These are phyloP conservation scores for Salix koriyanagi DNA, from an alignment of 345 rosid genomes.

Conservation along the genomic window DNA sequence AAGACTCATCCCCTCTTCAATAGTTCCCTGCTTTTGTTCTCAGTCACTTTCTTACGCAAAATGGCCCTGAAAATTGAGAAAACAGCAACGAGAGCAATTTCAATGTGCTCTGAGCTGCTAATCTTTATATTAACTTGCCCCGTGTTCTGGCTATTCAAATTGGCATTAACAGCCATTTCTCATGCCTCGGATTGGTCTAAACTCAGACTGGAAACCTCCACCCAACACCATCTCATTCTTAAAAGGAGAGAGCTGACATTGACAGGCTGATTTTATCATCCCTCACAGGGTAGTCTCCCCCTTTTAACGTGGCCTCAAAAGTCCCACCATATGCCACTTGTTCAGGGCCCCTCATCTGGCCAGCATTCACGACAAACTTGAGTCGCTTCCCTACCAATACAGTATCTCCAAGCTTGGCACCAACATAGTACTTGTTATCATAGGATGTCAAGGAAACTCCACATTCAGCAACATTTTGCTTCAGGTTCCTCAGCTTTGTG, in stretches of 20 bases:
- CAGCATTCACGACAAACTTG: conserved; percentile 62
- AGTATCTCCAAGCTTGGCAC: conserved; percentile 73
- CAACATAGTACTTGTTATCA: conserved; percentile 56
- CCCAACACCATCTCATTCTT: conserved; percentile 64
- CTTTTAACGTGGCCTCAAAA: conserved; percentile 66
- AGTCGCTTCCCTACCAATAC: conserved; percentile 65
- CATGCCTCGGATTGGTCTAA: conserved; percentile 50
- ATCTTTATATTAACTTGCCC: conserved; percentile 64
- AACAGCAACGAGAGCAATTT: conserved; percentile 57
- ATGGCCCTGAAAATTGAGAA: conserved; percentile 54
- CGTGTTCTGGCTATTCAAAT: conserved; percentile 68
- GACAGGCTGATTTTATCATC: conserved; percentile 50
- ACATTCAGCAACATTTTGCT: conserved; percentile 56
- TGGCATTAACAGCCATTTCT: conserved; percentile 49
- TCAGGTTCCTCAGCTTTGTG: conserved; percentile 53
- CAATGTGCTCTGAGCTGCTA: conserved; percentile 66
- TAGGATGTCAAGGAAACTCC: conserved; percentile 63
- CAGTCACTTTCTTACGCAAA: conserved; percentile 37
- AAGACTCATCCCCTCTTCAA: conserved; percentile 38
- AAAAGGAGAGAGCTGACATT: conserved; percentile 57
- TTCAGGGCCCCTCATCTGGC: conserved; percentile 57
- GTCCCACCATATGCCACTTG: conserved; percentile 70
- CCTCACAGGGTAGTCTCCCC: conserved; percentile 75
- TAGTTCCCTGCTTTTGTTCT: conserved; percentile 28
- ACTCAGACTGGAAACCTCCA: conserved; percentile 68